These are phyloP conservation scores for Clavariopsis aquatica DNA, from an alignment of 495 filamentous ascomycete genomes.

Conservation along the genomic window DNA sequence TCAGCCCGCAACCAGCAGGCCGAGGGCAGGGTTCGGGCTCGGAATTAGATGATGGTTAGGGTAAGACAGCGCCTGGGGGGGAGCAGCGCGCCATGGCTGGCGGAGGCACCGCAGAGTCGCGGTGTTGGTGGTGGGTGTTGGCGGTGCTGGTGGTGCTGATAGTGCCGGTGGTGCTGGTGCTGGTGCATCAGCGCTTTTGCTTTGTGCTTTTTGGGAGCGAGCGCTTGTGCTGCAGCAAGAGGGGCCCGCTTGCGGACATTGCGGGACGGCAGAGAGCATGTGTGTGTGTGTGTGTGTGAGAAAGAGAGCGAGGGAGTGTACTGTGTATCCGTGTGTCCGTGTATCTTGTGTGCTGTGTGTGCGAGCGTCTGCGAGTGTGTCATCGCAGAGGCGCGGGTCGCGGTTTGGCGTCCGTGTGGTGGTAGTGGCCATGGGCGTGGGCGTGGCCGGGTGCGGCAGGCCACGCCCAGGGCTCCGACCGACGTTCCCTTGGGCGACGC, in stretches of 20 bases:
- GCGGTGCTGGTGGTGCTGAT: neutral
- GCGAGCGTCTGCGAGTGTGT: too few species aligned
- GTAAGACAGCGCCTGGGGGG: conserved; percentile 9
- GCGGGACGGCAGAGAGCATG: conserved; percentile 4
- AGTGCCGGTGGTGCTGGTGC: neutral
- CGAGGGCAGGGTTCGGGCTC: conserved; percentile 37
- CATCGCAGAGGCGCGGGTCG: conserved; percentile 16
- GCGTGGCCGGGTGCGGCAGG: conserved; percentile 33
- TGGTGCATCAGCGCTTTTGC: neutral
- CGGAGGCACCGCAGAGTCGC: conserved; percentile 17
- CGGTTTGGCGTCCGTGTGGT: conserved; percentile 23
- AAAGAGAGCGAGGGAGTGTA: too few species aligned
- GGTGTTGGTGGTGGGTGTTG: neutral
- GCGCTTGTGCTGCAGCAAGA: neutral
- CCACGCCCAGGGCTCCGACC: conserved; percentile 3
- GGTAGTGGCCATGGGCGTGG: conserved; percentile 18
- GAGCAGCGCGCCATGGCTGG: conserved; percentile 27
- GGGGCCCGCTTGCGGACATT: conserved; percentile 16
- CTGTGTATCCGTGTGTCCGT: neutral
- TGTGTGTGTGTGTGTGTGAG: too few species aligned
- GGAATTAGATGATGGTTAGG: conserved; percentile 37
- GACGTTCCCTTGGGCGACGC: neutral
- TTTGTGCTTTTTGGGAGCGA: too few species aligned
- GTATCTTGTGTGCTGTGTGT: too few species aligned
- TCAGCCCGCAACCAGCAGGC: conserved; percentile 32